Conservation (phyloP, 345 rosid genomes). For the Trapa bicornis region DNA sequence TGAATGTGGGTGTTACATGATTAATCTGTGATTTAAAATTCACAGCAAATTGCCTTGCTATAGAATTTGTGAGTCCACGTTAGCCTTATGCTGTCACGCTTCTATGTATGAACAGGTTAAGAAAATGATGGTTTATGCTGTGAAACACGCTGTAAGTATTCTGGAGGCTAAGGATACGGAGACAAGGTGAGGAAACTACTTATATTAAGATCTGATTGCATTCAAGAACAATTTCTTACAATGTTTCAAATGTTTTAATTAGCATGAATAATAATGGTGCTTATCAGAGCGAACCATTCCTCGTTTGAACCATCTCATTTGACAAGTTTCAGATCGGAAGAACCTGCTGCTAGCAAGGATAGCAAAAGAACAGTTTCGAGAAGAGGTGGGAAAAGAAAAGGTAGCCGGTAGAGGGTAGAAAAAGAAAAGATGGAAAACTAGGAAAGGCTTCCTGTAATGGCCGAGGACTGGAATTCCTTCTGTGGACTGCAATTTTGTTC, state of each 20-base stretch:
- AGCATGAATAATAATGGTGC: not conserved
- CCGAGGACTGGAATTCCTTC: not conserved
- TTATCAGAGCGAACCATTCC: not conserved
- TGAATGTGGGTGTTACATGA: not conserved
- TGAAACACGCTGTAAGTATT: not conserved
- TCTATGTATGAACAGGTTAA: slow-evolving; percentile 1
- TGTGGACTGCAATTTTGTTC: not conserved
- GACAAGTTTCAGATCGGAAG: not conserved
- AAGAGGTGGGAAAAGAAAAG: not conserved
- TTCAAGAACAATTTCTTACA: not conserved
- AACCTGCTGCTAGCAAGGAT: not conserved
- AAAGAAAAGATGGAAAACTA: not conserved
- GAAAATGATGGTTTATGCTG: not conserved
- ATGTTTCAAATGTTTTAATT: not conserved
- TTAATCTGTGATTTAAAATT: not conserved
- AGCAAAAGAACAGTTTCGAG: not conserved
- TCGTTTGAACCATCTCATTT: not conserved
- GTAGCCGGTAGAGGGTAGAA: not conserved
- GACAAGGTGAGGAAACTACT: not conserved
- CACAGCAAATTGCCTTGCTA: not conserved
- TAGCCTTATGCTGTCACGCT: not conserved
- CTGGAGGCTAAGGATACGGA: not conserved
- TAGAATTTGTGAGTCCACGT: not conserved
- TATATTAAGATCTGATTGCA: not conserved
- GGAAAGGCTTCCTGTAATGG: not conserved